Base-by-base conservation (phyloP, 1,139 yeast species). In the Debaryomyces fabryi region DNA sequence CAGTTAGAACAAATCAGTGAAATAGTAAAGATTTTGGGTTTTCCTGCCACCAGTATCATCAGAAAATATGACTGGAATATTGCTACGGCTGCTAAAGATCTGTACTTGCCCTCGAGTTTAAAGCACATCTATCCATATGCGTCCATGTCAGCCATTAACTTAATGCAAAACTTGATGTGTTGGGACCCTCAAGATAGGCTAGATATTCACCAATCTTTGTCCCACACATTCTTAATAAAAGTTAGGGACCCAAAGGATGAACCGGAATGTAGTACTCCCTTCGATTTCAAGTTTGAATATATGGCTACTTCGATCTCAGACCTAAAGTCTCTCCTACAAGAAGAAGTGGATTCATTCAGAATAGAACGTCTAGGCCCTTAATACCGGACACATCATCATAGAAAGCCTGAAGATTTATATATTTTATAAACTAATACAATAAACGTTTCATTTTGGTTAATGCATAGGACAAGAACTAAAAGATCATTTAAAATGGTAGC, bases 211-310 rank as follows among this genome's bases (percentile, higher is more conserved):
- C 71, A 78, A 53, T 75, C 84, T 2, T 59, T 87, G n/a, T 67
- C 67, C 5, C 88, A 85, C 56, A 64, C 70, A 1, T 85, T 77
- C 58, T 66, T 86, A 13, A 56, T 55, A 12, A 56, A 64, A 5
- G 79, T 85, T 6, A 69, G 90, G 54, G 76, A 78, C 52, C 44
- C 53, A 0, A 65, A 69, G 12, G 79, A 78, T 47, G 93, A 87
- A 59, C 77, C 83, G 0, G 58, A 46, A 0, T 74, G 84, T 49
- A 57, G 60, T 0, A 67, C 68, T 3, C 63, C 71, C 1, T 87
- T 87, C 62, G 85, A 85, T 58, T 85, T 84, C 56, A 74, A 82
- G 29, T 85, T 83, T 61, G 95, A 87, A 60, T 75, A 62, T 57
- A 54, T 60, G 23, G 68, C 68, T 10, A 55, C 47, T 18, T 61